phyloP scores from a whole-genome alignment of 164 flowering plant species.

The Platanus orientalis region DNA sequence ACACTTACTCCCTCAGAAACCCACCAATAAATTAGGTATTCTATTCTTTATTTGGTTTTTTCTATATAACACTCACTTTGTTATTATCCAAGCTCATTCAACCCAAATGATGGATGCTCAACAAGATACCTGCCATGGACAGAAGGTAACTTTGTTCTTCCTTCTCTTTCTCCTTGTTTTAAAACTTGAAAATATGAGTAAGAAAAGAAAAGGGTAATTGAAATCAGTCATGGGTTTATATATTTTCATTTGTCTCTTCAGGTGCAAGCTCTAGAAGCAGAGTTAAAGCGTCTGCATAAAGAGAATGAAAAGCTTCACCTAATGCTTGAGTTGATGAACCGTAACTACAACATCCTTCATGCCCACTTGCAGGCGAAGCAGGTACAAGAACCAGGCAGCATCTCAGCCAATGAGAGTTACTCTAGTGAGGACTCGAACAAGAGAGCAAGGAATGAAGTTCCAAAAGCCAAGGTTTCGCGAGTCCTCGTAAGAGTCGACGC shows the following conservation, averaged over 20 bases:
- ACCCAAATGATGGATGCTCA: neutral
- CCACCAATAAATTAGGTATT: neutral
- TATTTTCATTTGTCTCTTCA: neutral
- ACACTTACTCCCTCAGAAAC: neutral
- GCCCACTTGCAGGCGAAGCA: constrained; percentile 7
- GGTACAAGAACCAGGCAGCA: constrained; percentile 20
- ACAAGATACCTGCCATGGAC: neutral
- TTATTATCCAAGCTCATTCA: neutral
- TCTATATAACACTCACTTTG: neutral
- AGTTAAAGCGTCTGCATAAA: neutral
- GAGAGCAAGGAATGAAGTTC: neutral
- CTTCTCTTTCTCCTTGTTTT: neutral
- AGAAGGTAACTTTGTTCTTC: neutral
- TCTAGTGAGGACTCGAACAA: neutral
- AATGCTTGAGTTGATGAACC: neutral
- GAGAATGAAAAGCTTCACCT: neutral
- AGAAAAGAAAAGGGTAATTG: too few species aligned
- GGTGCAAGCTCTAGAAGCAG: neutral
- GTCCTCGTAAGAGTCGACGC: neutral
- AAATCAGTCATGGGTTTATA: too few species aligned
- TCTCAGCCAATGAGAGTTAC: neutral
- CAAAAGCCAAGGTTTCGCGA: neutral
- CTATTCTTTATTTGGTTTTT: neutral
- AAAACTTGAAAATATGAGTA: too few species aligned
- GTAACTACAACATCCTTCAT: neutral